Evolutionary conservation across 2,329 filamentous ascomycete genomes (phyloP).

Genomic region (Tolypocladium amazonense): DNA sequence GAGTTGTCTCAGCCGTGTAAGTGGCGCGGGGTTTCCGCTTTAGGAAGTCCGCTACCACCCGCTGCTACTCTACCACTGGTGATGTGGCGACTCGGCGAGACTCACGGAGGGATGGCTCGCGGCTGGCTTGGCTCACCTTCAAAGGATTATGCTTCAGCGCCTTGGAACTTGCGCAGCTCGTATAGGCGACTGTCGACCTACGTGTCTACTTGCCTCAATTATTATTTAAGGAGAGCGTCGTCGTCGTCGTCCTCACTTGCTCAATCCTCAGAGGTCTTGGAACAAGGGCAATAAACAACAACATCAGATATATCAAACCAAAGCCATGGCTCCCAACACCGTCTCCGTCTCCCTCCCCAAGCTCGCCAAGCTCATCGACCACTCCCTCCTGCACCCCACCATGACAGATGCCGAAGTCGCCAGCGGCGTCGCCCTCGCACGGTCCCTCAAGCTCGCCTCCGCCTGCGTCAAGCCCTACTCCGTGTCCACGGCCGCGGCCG

Average conservation of each 20-base stretch:
- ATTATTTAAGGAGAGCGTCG: neutral
- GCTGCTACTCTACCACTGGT: neutral
- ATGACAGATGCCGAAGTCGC: conserved; percentile 46
- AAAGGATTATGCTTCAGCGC: neutral
- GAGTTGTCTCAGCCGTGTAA: neutral
- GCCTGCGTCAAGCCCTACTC: conserved; percentile 49
- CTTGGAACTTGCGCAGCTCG: neutral
- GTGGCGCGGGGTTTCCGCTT: conserved; percentile 15
- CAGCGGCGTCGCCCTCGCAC: conserved; percentile 35
- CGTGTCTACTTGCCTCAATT: neutral
- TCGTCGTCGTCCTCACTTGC: neutral
- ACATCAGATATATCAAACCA: neutral
- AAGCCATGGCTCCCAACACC: conserved; percentile 6
- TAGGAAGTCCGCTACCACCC: conserved; percentile 15
- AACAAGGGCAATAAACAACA: neutral
- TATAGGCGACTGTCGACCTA: neutral
- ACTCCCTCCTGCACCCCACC: conserved; percentile 51
- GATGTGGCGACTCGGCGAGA: neutral
- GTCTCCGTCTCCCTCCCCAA: conserved; percentile 32
- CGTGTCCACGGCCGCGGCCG: conserved; percentile 34
- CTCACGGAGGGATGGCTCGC: neutral
- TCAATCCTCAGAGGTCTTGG: neutral
- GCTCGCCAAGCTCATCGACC: conserved; percentile 46
- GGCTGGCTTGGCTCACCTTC: neutral
- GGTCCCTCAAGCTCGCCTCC: conserved; percentile 37